Conservation (phyloP, 2,329 filamentous ascomycete genomes). For the Dothideomycetidae sp. region DNA sequence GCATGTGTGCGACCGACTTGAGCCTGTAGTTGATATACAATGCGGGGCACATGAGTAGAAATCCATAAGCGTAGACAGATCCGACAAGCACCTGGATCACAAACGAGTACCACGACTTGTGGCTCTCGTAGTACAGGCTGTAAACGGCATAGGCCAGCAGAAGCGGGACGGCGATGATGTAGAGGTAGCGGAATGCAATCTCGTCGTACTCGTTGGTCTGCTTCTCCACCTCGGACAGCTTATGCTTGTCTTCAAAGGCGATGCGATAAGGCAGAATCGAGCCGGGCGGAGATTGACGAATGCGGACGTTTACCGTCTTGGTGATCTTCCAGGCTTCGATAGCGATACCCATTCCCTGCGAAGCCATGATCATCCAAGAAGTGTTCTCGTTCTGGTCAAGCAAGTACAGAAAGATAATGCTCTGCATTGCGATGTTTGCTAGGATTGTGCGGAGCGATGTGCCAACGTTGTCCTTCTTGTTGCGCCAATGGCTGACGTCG, state of each 20-base stretch:
- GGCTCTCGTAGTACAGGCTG: constrained; percentile 79
- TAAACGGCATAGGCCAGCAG: constrained; percentile 81
- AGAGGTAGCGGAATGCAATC: constrained; percentile 96
- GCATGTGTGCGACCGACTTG: constrained; percentile 87
- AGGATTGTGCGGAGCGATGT: constrained; percentile 93
- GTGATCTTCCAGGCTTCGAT: constrained; percentile 91
- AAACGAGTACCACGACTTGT: constrained; percentile 98
- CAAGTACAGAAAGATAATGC: constrained; percentile 88
- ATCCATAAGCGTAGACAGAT: constrained; percentile 93
- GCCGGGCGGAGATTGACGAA: constrained; percentile 53
- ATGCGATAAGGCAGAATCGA: constrained; percentile 67
- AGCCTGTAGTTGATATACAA: constrained; percentile 99
- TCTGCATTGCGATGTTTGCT: constrained; percentile 95
- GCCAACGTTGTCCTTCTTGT: constrained; percentile 98
- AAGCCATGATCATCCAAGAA: constrained; percentile 95
- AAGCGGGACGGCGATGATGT: constrained; percentile 78
- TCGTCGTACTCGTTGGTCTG: constrained; percentile 98
- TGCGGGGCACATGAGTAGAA: constrained; percentile 96
- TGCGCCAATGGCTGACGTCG: constrained; percentile 93
- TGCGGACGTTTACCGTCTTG: constrained; percentile 76
- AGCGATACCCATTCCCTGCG: constrained; percentile 71
- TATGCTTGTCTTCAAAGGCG: constrained; percentile 90
- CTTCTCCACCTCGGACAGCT: constrained; percentile 85
- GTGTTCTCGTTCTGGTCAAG: constrained; percentile 96
- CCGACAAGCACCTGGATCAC: constrained; percentile 89